Conservation (phyloP, 257 asterid genomes). For the Plantago ovata region DNA sequence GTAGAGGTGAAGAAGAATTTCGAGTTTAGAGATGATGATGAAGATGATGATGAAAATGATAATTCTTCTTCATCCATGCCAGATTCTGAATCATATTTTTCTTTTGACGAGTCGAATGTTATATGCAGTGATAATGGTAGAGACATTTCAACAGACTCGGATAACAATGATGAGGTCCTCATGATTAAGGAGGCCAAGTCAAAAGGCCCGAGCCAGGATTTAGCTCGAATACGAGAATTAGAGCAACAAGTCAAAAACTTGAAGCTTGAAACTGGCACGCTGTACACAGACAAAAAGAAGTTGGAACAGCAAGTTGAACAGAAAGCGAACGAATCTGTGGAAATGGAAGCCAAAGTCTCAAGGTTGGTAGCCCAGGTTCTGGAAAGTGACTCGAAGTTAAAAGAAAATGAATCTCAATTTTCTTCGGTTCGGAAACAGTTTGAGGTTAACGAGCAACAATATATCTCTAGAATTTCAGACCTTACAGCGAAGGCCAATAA, state of each 20-base stretch:
- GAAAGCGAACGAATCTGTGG: constrained; percentile 30
- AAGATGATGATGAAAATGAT: not conserved
- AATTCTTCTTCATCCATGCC: constrained; percentile 34
- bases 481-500: constrained; percentile 20
- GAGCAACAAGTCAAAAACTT: constrained; percentile 40
- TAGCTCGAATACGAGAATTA: constrained; percentile 26
- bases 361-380: constrained; percentile 30
- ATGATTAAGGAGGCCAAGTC: constrained; percentile 29
- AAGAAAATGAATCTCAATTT: constrained; percentile 30
- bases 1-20: constrained; percentile 50
- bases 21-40: constrained; percentile 14
- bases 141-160: constrained; percentile 10
- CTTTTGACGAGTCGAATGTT: constrained; percentile 34
- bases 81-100: constrained; percentile 42
- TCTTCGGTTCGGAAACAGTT: constrained; percentile 16
- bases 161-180: constrained; percentile 18
- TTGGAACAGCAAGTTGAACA: constrained; percentile 35
- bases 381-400: constrained; percentile 27
- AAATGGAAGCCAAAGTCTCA: constrained; percentile 33
- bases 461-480: constrained; percentile 28
- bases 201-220: constrained; percentile 14
- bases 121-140: constrained; percentile 1
- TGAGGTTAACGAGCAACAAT: constrained; percentile 29
- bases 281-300: constrained; percentile 23
- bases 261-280: constrained; percentile 35